phyloP scores from a whole-genome alignment of 495 filamentous ascomycete species.

The Penicillium canescens region DNA sequence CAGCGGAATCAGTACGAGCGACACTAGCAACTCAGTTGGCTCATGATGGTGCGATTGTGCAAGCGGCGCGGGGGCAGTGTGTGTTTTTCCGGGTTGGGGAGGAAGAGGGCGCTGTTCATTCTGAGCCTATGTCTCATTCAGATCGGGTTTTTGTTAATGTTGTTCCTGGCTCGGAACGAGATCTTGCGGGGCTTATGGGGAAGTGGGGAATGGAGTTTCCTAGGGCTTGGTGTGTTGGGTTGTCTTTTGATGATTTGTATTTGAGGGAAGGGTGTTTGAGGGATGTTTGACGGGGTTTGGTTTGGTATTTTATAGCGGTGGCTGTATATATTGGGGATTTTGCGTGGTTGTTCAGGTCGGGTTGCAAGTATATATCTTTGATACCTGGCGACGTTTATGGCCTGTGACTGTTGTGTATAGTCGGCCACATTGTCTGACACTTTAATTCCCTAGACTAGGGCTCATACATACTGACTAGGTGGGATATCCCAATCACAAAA shows the following conservation, averaged over 20 bases:
- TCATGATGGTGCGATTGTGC: conserved; percentile 1
- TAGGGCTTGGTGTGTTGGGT: conserved; percentile 27
- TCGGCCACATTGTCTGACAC: too few relatives aligned
- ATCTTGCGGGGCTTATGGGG: conserved; percentile 20
- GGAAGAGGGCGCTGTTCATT: conserved; percentile 23
- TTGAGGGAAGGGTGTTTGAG: conserved; percentile 5
- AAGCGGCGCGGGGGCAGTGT: conserved; percentile 16
- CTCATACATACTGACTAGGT: too few relatives aligned
- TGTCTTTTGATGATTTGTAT: conserved; percentile 9
- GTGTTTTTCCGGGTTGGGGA: conserved; percentile 29
- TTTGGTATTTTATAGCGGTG: conserved; percentile 1
- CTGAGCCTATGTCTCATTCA: conserved; percentile 20
- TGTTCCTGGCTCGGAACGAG: conserved; percentile 21
- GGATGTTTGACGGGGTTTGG: conserved; percentile 12
- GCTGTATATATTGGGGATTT: too few relatives aligned
- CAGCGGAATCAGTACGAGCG: conserved; percentile 17
- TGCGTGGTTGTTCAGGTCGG: too few relatives aligned
- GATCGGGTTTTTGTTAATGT: conserved; percentile 30
- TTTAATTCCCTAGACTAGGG: too few relatives aligned
- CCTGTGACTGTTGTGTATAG: too few relatives aligned
- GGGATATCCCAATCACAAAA: too few relatives aligned
- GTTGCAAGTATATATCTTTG: too few relatives aligned
- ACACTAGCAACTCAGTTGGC: conserved; percentile 10
- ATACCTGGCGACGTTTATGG: too few relatives aligned
- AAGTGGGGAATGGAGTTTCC: conserved; percentile 32